These are phyloP conservation scores for Nitzschia putrida DNA, from an alignment of 108 stramenopile species.

Conservation along the genomic window DNA sequence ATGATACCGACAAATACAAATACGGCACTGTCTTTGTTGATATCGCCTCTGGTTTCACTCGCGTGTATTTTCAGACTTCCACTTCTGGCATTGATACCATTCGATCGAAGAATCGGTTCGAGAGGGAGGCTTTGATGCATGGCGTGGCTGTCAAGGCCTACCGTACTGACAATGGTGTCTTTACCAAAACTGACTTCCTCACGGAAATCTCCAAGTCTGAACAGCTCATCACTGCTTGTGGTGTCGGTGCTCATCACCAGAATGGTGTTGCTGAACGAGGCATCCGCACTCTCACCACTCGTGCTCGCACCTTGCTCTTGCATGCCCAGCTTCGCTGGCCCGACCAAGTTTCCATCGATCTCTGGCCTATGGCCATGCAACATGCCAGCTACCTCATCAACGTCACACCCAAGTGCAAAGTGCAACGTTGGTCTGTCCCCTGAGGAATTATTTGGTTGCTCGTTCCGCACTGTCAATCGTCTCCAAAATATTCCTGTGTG, in stretches of 20 bases:
- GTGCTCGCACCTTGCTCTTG: conserved; percentile 38
- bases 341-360: conserved; percentile 1
- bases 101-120: neutral
- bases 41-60: conserved; percentile 29
- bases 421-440: conserved; percentile 27
- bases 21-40: conserved; percentile 51
- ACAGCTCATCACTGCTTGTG: conserved; percentile 18
- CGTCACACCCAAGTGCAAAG: conserved; percentile 29
- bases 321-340: conserved; percentile 56
- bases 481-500: conserved; percentile 31
- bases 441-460: neutral
- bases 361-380: conserved; percentile 50
- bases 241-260: too few species aligned
- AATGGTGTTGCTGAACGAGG: conserved; percentile 37
- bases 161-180: neutral
- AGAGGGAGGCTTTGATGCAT: neutral
- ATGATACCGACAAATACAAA: neutral
- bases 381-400: conserved; percentile 45
- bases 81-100: conserved; percentile 44
- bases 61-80: conserved; percentile 31
- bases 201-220: neutral
- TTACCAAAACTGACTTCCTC: neutral
- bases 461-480: neutral
- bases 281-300: conserved; percentile 33
- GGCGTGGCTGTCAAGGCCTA: neutral